These are phyloP conservation scores for Draba incana DNA, from an alignment of 345 rosid genomes.

Conservation along the genomic window DNA sequence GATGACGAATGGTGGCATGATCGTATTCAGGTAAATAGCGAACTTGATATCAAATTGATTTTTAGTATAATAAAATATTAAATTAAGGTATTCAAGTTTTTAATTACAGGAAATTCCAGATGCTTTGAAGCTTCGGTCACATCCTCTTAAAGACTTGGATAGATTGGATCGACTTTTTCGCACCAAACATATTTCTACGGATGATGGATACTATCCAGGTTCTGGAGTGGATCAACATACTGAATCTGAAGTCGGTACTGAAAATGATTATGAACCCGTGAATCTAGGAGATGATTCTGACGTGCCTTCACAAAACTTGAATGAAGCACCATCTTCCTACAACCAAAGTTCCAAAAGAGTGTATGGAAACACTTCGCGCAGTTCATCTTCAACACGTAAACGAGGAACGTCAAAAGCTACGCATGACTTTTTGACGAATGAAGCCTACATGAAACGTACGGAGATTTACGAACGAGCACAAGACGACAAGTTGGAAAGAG, in stretches of 20 bases:
- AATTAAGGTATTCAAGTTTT: too few species aligned
- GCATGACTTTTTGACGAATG: background rate
- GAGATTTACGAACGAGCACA: background rate
- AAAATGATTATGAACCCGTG: background rate
- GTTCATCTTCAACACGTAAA: conserved; percentile 1
- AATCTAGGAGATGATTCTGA: background rate
- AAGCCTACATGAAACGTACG: background rate
- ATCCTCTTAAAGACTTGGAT: background rate
- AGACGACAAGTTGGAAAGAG: background rate
- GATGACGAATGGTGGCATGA: background rate
- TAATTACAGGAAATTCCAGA: background rate
- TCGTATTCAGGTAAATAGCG: background rate
- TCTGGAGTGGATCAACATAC: background rate
- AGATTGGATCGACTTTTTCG: background rate
- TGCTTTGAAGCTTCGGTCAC: background rate
- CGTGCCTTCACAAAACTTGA: background rate
- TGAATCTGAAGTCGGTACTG: background rate
- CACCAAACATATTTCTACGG: background rate
- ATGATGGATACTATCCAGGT: conserved; percentile 1
- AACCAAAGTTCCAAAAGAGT: background rate
- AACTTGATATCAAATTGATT: too few species aligned
- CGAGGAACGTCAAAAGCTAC: background rate
- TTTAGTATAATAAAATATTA: too few species aligned
- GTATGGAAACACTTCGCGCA: background rate
- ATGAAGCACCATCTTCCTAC: background rate